Base-by-base conservation (phyloP, 768 basidiomycete species). In the Fomitopsis pulvina region DNA sequence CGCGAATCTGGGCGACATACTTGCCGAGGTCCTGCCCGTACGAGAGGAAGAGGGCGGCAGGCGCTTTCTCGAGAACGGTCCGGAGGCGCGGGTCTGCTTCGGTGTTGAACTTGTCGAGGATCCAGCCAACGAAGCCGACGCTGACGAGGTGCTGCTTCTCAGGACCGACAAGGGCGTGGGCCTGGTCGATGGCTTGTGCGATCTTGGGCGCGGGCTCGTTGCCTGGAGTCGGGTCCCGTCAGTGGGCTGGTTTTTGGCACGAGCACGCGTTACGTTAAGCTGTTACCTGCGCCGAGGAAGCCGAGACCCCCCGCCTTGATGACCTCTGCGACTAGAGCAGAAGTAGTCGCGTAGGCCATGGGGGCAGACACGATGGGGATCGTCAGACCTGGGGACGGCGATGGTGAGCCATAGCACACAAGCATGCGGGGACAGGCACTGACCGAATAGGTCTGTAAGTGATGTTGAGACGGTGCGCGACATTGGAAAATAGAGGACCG, bases 301-400 rank as follows among this genome's bases (percentile, higher is more conserved):
- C 86, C 89, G 50, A 90, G 83, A 14, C 83, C 89, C 20, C 90
- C 90, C 7, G 70, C 87, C 2, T 74, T 71, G 18, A 78, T 73
- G 27, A 86, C 83, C 16, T 11, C 43, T 27, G 43, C 43, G 25
- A 44, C 43, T 27, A 44, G 8, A 3, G 43, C 43, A 18, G 43
- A 27, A 14, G 43, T 44, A 3, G 43, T 29, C 16, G 43, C 26
- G 43, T 44, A 18, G 24, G 43, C 24, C 43, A 44, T 44, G 22
- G 43, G 43, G 9, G 43, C 43, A 10, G 43, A 44, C 7, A 44
- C 24, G n/a, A 44, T 44, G 7, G 43, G 25, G n/a, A 9, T 27
- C 9, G 4, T 44, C 25, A 44, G 16, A 18, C 20, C 43, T 44
- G 25, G 7, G 12, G 41, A 16, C 7, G n/a, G n/a, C n/a, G n/a